phyloP scores from a whole-genome alignment of 305 asterid species.

The Euphrasia arctica region DNA sequence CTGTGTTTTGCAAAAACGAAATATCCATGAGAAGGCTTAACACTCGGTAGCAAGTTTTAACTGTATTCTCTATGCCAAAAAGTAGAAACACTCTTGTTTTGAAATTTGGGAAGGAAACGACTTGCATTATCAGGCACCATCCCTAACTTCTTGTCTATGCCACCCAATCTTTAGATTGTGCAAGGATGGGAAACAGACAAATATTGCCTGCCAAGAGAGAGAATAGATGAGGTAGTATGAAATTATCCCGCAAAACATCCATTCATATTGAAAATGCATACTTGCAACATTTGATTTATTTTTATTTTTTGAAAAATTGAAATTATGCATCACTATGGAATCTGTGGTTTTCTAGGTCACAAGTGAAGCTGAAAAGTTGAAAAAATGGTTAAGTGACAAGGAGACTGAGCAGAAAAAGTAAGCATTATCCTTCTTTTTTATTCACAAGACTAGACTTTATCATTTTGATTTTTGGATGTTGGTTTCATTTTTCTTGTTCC shows the following conservation, averaged over 20 bases:
- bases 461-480: slow-evolving; percentile 1
- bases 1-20: not conserved
- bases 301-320: slow-evolving; percentile 12
- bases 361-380: slow-evolving; percentile 68
- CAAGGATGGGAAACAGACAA: slow-evolving; percentile 80
- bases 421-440: slow-evolving; percentile 29
- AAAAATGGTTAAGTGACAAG: slow-evolving; percentile 79
- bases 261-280: slow-evolving; percentile 17
- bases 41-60: slow-evolving; percentile 13
- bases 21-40: slow-evolving; percentile 8
- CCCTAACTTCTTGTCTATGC: slow-evolving; percentile 27
- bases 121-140: slow-evolving; percentile 7
- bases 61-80: slow-evolving; percentile 2
- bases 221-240: slow-evolving; percentile 73
- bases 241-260: slow-evolving; percentile 16
- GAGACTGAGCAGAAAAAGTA: slow-evolving; percentile 83
- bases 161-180: slow-evolving; percentile 51
- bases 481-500: not conserved
- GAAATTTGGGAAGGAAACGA: slow-evolving; percentile 10
- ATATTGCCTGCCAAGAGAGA: slow-evolving; percentile 84
- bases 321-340: slow-evolving; percentile 17
- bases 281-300: not conserved
- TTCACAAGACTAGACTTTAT: not conserved
- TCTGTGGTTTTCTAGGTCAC: slow-evolving; percentile 47
- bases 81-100: not conserved